Percentiles rank a stretch among this genome's conserved stretches.
These are phyloP conservation scores for Apiospora arundinis DNA, from an alignment of 2,329 filamentous ascomycete species.

Conservation along the genomic window DNA sequence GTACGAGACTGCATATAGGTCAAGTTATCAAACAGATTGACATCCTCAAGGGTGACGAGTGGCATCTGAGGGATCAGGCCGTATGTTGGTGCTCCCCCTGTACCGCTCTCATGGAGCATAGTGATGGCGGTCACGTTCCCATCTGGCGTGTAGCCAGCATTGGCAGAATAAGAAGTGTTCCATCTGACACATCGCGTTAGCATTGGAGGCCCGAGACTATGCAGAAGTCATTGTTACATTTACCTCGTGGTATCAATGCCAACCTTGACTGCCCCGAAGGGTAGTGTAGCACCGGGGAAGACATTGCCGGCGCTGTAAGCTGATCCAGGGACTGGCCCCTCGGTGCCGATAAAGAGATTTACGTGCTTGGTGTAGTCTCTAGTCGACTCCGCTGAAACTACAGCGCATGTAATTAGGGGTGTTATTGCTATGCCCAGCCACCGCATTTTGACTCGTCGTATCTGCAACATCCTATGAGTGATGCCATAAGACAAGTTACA, in stretches of 20 bases:
- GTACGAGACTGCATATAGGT: slow-evolving; percentile 53
- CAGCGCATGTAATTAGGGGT: background rate
- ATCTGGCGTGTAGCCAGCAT: slow-evolving; percentile 46
- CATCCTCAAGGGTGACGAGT: slow-evolving; percentile 46
- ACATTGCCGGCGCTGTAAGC: slow-evolving; percentile 52
- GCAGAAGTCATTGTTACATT: slow-evolving; percentile 20
- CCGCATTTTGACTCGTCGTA: background rate
- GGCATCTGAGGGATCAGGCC: slow-evolving; percentile 59
- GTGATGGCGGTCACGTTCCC: slow-evolving; percentile 56
- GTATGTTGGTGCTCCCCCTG: slow-evolving; percentile 65
- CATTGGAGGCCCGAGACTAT: background rate
- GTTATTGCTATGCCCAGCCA: background rate
- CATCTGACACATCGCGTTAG: slow-evolving; percentile 23
- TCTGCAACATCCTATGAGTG: background rate
- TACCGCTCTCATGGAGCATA: slow-evolving; percentile 62
- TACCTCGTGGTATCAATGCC: slow-evolving; percentile 46
- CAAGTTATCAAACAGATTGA: slow-evolving; percentile 54
- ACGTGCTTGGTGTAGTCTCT: slow-evolving; percentile 21
- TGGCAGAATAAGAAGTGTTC: slow-evolving; percentile 35
- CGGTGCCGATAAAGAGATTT: slow-evolving; percentile 42
- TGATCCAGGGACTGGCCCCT: slow-evolving; percentile 50
- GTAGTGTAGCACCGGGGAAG: slow-evolving; percentile 50
- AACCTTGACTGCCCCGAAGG: slow-evolving; percentile 53
- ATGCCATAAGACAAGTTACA: background rate
- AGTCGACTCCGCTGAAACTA: background rate